These are phyloP conservation scores for Lepidopterella palustris DNA, from an alignment of 495 filamentous ascomycete species.

Conservation along the genomic window DNA sequence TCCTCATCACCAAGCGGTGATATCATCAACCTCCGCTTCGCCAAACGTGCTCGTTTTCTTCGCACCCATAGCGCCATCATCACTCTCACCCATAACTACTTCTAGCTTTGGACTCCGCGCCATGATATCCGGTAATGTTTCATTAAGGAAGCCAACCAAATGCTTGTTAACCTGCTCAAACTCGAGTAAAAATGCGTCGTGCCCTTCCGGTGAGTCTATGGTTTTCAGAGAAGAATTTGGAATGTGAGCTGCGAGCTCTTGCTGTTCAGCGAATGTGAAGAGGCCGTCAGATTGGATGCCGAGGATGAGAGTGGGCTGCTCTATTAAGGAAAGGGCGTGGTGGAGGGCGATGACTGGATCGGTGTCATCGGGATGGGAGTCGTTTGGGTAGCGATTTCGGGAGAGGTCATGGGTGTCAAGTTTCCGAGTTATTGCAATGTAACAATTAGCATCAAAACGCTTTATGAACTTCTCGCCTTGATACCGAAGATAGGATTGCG, in stretches of 20 bases:
- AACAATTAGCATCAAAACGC: conserved; percentile 96
- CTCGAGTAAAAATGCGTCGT: conserved; percentile 92
- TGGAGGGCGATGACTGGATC: conserved; percentile 44
- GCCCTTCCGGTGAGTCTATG: conserved; percentile 90
- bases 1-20: conserved; percentile 75
- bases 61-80: conserved; percentile 35
- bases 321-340: conserved; percentile 69
- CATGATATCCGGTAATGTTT: conserved; percentile 85
- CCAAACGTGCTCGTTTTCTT: conserved; percentile 85
- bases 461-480: conserved; percentile 95
- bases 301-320: conserved; percentile 82
- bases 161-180: conserved; percentile 94
- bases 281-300: conserved; percentile 93
- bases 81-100: conserved; percentile 35
- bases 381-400: conserved; percentile 49
- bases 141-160: conserved; percentile 74
- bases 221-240: conserved; percentile 68
- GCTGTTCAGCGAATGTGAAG: conserved; percentile 93
- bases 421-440: conserved; percentile 97
- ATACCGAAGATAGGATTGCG: conserved; percentile 96
- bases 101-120: conserved; percentile 48
- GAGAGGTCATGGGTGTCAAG: conserved; percentile 97
- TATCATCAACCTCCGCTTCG: conserved; percentile 93
- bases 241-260: conserved; percentile 80
- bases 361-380: conserved; percentile 7